phyloP scores from a whole-genome alignment of 164 flowering plant genomes.

The Stephania cephalantha region DNA sequence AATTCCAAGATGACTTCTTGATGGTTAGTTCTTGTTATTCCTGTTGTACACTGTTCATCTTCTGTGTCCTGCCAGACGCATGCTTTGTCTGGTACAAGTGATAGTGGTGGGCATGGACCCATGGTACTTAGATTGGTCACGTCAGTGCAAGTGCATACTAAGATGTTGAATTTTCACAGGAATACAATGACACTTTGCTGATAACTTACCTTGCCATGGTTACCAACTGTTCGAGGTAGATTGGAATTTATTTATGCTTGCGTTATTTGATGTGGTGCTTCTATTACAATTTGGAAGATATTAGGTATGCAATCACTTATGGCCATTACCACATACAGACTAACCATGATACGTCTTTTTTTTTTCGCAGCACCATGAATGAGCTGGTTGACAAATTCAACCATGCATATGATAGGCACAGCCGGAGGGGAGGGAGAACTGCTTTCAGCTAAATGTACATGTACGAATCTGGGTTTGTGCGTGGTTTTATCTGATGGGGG shows the following conservation, averaged over 20 bases:
- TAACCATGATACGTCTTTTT: background rate
- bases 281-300: background rate
- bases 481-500: background rate
- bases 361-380: constrained; percentile 66
- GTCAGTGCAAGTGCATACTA: background rate
- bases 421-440: constrained; percentile 78
- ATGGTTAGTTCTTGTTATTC: constrained; percentile 51
- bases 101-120: background rate
- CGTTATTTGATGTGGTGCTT: background rate
- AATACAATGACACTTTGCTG: constrained; percentile 83
- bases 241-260: background rate
- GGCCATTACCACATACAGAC: too few species aligned
- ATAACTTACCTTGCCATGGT: constrained; percentile 88
- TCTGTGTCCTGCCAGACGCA: background rate
- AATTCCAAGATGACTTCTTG: constrained; percentile 94
- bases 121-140: background rate
- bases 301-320: too few species aligned
- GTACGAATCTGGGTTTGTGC: background rate
- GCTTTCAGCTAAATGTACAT: constrained; percentile 49
- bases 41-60: background rate
- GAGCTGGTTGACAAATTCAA: constrained; percentile 94
- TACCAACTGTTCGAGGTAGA: constrained; percentile 91
- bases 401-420: constrained; percentile 78
- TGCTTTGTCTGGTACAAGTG: background rate
- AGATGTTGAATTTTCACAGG: constrained; percentile 39